Percentiles rank a stretch among this genome's conserved stretches.
These are phyloP conservation scores for Nakazawaea pomicola DNA, from an alignment of 805 yeast genomes.

Conservation along the genomic window DNA sequence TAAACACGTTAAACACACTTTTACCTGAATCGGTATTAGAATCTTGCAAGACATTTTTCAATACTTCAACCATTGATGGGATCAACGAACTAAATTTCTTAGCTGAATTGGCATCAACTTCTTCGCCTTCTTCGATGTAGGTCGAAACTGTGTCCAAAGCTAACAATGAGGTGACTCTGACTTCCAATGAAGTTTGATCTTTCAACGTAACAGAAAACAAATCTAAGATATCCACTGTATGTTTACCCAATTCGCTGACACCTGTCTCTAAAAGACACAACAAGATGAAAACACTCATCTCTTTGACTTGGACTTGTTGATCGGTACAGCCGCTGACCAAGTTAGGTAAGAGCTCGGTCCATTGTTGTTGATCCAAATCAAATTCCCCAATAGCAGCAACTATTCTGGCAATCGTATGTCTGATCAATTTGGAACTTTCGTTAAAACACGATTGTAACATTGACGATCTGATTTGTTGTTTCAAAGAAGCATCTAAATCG, in stretches of 20 bases:
- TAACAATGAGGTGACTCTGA: conserved; percentile 77
- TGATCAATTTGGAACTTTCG: conserved; percentile 57
- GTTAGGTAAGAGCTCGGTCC: conserved; percentile 75
- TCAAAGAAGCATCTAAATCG: conserved; percentile 39
- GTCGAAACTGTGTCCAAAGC: conserved; percentile 71
- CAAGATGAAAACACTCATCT: conserved; percentile 77
- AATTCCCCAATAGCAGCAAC: conserved; percentile 78
- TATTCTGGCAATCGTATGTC: conserved; percentile 88
- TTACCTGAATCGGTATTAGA: conserved; percentile 71
- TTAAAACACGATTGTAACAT: conserved; percentile 64
- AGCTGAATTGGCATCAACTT: conserved; percentile 39
- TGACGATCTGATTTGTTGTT: conserved; percentile 60
- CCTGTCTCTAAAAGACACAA: conserved; percentile 73
- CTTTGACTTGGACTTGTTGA: conserved; percentile 54
- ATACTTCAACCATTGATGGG: conserved; percentile 77
- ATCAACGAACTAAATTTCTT: conserved; percentile 57
- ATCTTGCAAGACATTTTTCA: conserved; percentile 64
- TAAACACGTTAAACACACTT: conserved; percentile 79
- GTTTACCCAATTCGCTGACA: conserved; percentile 50
- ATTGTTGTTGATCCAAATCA: conserved; percentile 58
- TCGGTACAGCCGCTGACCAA: conserved; percentile 65
- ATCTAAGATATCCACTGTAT: conserved; percentile 62
- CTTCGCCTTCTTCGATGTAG: conserved; percentile 56
- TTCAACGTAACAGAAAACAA: conserved; percentile 65
- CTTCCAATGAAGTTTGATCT: conserved; percentile 58